Base-by-base conservation (phyloP, 2,329 filamentous ascomycete genomes). In the Pyrenophora seminiperda region DNA sequence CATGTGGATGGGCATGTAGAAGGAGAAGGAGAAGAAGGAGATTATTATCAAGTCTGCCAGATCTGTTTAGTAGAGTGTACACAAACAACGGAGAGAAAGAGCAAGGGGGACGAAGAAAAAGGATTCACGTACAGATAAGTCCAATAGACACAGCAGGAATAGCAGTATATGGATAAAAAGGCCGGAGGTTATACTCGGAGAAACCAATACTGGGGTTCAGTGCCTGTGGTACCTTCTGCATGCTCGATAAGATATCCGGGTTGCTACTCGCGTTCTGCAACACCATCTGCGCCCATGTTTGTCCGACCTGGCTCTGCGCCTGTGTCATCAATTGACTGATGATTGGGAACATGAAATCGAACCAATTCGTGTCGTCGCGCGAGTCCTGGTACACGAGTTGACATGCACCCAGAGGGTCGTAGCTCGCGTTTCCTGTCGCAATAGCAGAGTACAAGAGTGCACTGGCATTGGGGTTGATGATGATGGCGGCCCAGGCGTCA, bases 1-100 rank as follows among this genome's bases (percentile, higher is more conserved):
- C 58, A 77, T 78, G 65, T 88, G 83, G 11, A 86, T 81, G 0
- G 84, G 84, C 36, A 87, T 73, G 60, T 87, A 83, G 72, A 87
- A 87, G 0, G 79, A 76, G 67, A 84, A 87, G 20, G 79, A 83
- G 74, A 87, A 87, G 73, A 87, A 87, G 0, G 83, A 82, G 32
- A 87, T 76, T 60, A 88, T 87, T 60, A 88, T 87, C 1, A 87
- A 73, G 62, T 87, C 62, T 63, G 20, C 5, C 2, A 32, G 4
- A 4, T 11, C 5, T 41, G 31, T 44, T 45, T 7, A 22, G 29
- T 18, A 3, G 5, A 14, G 4, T 14, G 3, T 18, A 15, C 7
- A 9, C 11, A 10, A 7, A 31, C 13, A 32, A 10, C 11, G 1
- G 7, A 9, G 24, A 27, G 24, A 27, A 22, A 22, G 20, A 22